Evolutionary conservation across 148 eudicot species (phyloP).

Genomic region (Fagopyrum homotropicum): DNA sequence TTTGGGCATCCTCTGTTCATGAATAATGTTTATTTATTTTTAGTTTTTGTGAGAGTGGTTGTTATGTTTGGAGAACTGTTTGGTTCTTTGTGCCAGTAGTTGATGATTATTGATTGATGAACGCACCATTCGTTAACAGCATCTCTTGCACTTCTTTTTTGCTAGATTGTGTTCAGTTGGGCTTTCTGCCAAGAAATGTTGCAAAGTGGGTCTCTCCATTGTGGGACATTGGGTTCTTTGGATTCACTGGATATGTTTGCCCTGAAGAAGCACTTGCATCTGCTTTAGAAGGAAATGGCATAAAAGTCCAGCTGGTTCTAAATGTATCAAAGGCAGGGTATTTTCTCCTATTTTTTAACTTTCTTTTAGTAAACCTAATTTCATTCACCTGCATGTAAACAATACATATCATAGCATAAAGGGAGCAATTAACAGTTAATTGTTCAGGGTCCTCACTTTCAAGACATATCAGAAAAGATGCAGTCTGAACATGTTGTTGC

Average conservation of each 20-base stretch:
- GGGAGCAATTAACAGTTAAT: constrained; percentile 10
- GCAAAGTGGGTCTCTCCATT: constrained; percentile 93
- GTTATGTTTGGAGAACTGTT: not conserved
- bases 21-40: not conserved
- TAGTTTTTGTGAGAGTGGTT: not conserved
- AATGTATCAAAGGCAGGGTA: constrained; percentile 55
- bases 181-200: constrained; percentile 71
- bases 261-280: constrained; percentile 70
- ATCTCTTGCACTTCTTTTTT: constrained; percentile 13
- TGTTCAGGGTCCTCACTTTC: constrained; percentile 64
- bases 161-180: constrained; percentile 71
- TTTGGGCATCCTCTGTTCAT: not conserved
- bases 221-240: constrained; percentile 60
- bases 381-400: not conserved
- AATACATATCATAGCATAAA: constrained; percentile 15
- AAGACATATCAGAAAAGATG: constrained; percentile 34
- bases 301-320: constrained; percentile 55
- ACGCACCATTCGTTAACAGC: not conserved
- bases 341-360: constrained; percentile 13
- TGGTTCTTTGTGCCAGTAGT: not conserved
- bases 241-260: constrained; percentile 54
- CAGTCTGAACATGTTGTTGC: constrained; percentile 48
- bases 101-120: not conserved
- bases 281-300: constrained; percentile 68
- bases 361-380: constrained; percentile 1